Evolutionary conservation across 2,329 filamentous ascomycete genomes (phyloP), one percentile per base, ranked within the genome.

Genomic region (Fusarium verrucosum): DNA sequence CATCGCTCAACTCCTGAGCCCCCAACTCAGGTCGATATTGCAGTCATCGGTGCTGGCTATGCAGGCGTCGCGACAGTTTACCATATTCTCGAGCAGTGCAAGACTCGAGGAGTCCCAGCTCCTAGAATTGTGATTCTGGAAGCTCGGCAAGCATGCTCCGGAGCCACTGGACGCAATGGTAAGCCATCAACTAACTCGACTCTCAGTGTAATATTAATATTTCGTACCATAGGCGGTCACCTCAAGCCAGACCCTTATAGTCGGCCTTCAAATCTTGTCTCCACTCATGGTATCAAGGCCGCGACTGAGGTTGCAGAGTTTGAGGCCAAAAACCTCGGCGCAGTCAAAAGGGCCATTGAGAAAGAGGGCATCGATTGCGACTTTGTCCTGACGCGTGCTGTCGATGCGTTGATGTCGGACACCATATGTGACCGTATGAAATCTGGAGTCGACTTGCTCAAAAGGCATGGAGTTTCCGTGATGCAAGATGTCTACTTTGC

Each of bases 401-500:
- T 53, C 1, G 50, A 53, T 22, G 50, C 35, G 2, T 11, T 53
- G 0, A 53, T 53, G 50, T 53, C 50, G 5, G 44, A 53, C 5
- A 8, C 16, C 3, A 50, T 53, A 5, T 14, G 19, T 1, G 2
- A 40, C 1, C 37, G 37, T n/a, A 50, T 53, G 2, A 53, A 50
- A 17, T 9, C 35, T 4, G 50, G 33, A 37, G 50, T 33, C 2
- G 44, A 53, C 1, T 30, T 30, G 9, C 35, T 53, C n/a, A 16
- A 7, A 16, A 13, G 22, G 14, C 38, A 40, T 1, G 44, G 44
- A 0, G 26, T 53, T 16, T 53, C 50, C 2, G 45, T 50, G 7
- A 53, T 53, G 26, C 8, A 53, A 3, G 50, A 53, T 26, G 50
- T 53, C 4, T 40, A 50, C 2, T 53, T 53, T 33, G 44, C 45